These are phyloP conservation scores for Leishmania mexicana DNA, from an alignment of 208 protist species.

Conservation along the genomic window DNA sequence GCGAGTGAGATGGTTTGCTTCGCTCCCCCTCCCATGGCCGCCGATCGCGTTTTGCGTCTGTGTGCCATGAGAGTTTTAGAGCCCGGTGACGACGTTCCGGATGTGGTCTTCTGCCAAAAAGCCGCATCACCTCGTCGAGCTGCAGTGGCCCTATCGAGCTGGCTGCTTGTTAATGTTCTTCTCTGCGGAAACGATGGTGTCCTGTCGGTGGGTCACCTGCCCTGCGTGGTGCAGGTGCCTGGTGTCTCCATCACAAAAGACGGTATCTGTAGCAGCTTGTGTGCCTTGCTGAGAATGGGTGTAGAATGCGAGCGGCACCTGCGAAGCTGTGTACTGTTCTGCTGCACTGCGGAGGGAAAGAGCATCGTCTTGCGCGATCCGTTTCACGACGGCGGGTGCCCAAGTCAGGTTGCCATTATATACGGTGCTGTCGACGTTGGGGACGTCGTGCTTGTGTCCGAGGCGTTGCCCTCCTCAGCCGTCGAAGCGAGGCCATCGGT, in stretches of 20 bases:
- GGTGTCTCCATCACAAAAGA: constrained; percentile 13
- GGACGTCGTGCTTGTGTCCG: constrained; percentile 46
- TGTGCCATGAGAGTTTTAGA: constrained; percentile 33
- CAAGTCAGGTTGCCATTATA: constrained; percentile 42
- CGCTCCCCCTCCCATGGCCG: constrained; percentile 19
- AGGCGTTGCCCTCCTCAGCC: constrained; percentile 12
- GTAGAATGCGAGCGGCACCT: constrained; percentile 36
- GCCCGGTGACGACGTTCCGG: constrained; percentile 33
- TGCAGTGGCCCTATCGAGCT: not conserved
- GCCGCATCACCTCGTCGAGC: not conserved
- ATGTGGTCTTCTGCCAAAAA: constrained; percentile 48
- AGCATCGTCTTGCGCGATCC: constrained; percentile 20
- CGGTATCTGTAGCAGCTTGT: constrained; percentile 26
- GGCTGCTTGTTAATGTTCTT: constrained; percentile 47
- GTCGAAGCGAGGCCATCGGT: constrained; percentile 11
- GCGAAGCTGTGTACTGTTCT: constrained; percentile 37
- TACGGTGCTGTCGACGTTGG: constrained; percentile 43
- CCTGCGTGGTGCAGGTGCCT: constrained; percentile 34
- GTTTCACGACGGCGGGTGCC: constrained; percentile 10
- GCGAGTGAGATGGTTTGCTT: constrained; percentile 19
- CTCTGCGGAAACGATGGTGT: constrained; percentile 29
- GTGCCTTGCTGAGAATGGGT: constrained; percentile 31
- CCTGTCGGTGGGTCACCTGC: constrained; percentile 39
- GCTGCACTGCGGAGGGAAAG: constrained; percentile 18
- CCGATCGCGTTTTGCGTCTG: constrained; percentile 1